phyloP scores from a whole-genome alignment of 345 rosid genomes.

The Brassica carinata region DNA sequence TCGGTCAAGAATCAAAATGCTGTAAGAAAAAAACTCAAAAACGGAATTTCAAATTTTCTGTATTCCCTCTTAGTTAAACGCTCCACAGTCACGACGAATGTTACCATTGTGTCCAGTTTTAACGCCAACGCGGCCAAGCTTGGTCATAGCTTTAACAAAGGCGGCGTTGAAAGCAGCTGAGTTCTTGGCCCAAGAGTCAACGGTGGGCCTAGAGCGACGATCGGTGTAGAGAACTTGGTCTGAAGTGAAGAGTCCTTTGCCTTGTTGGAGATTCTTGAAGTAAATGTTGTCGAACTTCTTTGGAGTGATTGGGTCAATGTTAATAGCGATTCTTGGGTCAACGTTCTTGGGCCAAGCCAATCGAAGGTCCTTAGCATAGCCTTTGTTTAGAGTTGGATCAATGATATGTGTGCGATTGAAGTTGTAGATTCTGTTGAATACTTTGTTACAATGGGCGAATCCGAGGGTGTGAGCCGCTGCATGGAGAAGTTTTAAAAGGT shows the following conservation, averaged over 20 bases:
- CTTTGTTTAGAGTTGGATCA: slow-evolving; percentile 62
- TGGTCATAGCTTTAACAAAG: slow-evolving; percentile 63
- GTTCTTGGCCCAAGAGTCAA: slow-evolving; percentile 57
- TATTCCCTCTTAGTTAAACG: slow-evolving; percentile 41
- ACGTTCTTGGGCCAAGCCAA: slow-evolving; percentile 67
- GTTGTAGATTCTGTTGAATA: slow-evolving; percentile 58
- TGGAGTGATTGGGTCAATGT: slow-evolving; percentile 77
- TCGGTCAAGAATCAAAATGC: slow-evolving; percentile 21
- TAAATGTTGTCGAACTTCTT: slow-evolving; percentile 61
- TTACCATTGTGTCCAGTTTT: slow-evolving; percentile 60
- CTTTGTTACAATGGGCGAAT: slow-evolving; percentile 69
- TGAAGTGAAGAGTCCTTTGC: slow-evolving; percentile 75
- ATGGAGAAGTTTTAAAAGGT: not conserved
- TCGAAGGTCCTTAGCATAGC: slow-evolving; percentile 57
- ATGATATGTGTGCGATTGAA: slow-evolving; percentile 50
- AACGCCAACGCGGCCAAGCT: slow-evolving; percentile 72
- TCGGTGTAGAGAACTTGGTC: slow-evolving; percentile 72
- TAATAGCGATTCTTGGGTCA: slow-evolving; percentile 68
- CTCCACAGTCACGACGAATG: slow-evolving; percentile 61
- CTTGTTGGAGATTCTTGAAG: slow-evolving; percentile 66
- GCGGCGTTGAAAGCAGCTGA: slow-evolving; percentile 50
- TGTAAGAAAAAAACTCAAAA: not conserved
- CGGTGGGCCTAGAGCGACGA: slow-evolving; percentile 56
- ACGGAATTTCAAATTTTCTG: not conserved
- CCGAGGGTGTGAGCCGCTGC: slow-evolving; percentile 85